These are phyloP conservation scores for Neoboletus brunneissimus DNA, from an alignment of 768 basidiomycete genomes.

Conservation along the genomic window DNA sequence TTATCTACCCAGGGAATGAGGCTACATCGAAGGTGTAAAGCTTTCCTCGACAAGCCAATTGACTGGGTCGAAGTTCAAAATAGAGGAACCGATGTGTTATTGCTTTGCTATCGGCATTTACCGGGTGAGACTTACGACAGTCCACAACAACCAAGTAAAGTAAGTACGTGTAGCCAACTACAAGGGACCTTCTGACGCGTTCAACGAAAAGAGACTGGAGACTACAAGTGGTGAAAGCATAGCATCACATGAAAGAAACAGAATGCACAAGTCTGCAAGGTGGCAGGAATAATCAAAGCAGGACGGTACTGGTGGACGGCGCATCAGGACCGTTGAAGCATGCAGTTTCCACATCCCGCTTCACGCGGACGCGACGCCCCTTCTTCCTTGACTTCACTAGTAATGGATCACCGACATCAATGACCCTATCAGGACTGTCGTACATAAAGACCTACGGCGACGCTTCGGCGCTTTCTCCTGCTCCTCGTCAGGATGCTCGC, in stretches of 20 bases:
- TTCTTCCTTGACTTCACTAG: conserved; percentile 12
- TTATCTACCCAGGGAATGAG: conserved; percentile 36
- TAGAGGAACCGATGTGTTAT: too few relatives aligned
- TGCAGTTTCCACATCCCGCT: background rate
- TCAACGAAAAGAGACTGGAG: background rate
- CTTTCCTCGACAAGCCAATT: conserved; percentile 27
- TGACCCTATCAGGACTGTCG: background rate
- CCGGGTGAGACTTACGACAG: background rate
- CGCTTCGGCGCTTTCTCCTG: background rate
- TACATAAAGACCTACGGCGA: conserved; percentile 6
- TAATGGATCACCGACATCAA: background rate
- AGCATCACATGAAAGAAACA: background rate
- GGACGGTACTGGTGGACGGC: conserved; percentile 11
- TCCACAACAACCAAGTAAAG: too few relatives aligned
- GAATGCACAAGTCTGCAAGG: background rate
- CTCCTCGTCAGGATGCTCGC: background rate
- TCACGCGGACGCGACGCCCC: background rate
- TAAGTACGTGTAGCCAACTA: background rate
- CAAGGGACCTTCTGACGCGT: background rate
- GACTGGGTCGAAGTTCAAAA: conserved; percentile 21
- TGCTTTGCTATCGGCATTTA: background rate
- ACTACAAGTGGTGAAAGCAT: background rate
- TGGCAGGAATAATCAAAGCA: background rate
- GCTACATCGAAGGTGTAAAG: conserved; percentile 16
- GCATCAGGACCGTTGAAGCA: conserved; percentile 7